These are phyloP conservation scores for Daldinia decipiens DNA, from an alignment of 495 filamentous ascomycete species.

Conservation along the genomic window DNA sequence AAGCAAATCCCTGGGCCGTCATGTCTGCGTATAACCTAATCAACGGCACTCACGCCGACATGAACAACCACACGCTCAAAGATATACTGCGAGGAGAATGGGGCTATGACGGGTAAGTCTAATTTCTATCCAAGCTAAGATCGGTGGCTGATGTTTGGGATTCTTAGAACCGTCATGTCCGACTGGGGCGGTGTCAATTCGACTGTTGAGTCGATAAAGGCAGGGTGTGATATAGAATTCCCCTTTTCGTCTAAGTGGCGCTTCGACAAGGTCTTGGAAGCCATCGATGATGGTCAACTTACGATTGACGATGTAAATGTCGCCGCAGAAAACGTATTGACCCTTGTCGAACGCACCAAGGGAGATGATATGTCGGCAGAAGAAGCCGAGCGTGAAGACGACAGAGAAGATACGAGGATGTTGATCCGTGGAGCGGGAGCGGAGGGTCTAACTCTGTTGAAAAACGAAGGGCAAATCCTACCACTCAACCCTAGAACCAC, in stretches of 20 bases:
- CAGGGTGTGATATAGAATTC: constrained; percentile 83
- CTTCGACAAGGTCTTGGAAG: constrained; percentile 70
- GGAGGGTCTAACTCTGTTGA: constrained; percentile 80
- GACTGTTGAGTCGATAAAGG: constrained; percentile 73
- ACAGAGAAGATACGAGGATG: constrained; percentile 71
- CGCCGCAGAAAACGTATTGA: constrained; percentile 71
- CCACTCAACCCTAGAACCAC: constrained; percentile 71
- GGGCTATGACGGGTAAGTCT: constrained; percentile 72
- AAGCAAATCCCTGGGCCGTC: constrained; percentile 78
- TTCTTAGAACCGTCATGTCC: constrained; percentile 71
- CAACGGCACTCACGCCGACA: constrained; percentile 81
- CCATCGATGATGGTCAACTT: constrained; percentile 70
- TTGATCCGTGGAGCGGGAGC: constrained; percentile 75
- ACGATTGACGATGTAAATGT: constrained; percentile 57
- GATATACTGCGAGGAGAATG: constrained; percentile 81
- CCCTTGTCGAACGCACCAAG: constrained; percentile 71
- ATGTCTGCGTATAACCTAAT: constrained; percentile 91
- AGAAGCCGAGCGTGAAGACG: constrained; percentile 68
- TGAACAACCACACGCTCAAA: constrained; percentile 74
- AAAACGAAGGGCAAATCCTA: constrained; percentile 74
- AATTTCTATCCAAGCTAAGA: constrained; percentile 6
- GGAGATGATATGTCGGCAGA: constrained; percentile 69
- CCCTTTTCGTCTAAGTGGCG: constrained; percentile 77
- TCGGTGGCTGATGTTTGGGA: constrained; percentile 33
- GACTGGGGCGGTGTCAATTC: constrained; percentile 81